These are phyloP conservation scores for Epichloe brachyelytri DNA, from an alignment of 2,329 filamentous ascomycete genomes.

Conservation along the genomic window DNA sequence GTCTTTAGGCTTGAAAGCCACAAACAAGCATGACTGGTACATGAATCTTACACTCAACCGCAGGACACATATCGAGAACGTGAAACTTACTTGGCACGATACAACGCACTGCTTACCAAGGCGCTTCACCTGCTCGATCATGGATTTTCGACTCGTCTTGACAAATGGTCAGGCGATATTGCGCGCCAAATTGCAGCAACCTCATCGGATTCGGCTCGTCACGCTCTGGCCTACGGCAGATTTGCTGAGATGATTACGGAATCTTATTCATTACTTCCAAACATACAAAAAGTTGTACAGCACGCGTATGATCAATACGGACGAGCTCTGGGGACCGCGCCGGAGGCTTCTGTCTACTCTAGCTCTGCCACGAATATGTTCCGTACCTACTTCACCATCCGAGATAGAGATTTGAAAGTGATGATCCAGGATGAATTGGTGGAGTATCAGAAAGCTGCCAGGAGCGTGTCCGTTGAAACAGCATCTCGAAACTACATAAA, in stretches of 20 bases:
- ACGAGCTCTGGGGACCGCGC: conserved; percentile 26
- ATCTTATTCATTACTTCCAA: conserved; percentile 41
- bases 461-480: conserved; percentile 36
- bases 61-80: conserved; percentile 77
- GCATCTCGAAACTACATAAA: conserved; percentile 46
- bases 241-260: conserved; percentile 46
- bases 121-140: conserved; percentile 49
- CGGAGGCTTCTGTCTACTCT: conserved; percentile 38
- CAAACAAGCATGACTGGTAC: neutral
- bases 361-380: conserved; percentile 43
- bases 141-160: conserved; percentile 38
- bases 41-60: neutral
- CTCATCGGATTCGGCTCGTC: conserved; percentile 44
- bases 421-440: conserved; percentile 42
- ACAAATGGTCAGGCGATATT: conserved; percentile 41
- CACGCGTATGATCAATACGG: conserved; percentile 41
- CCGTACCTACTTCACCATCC: conserved; percentile 36
- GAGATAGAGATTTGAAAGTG: conserved; percentile 40
- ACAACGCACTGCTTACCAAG: conserved; percentile 64
- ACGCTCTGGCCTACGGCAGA: conserved; percentile 46
- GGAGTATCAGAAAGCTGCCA: conserved; percentile 39
- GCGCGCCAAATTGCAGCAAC: conserved; percentile 39
- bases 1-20: neutral
- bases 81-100: conserved; percentile 75
- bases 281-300: conserved; percentile 38